Evolutionary conservation across 2,329 filamentous ascomycete species (phyloP), one percentile per base, ranked within the genome.

Genomic region (Stemphylium lycopersici): DNA sequence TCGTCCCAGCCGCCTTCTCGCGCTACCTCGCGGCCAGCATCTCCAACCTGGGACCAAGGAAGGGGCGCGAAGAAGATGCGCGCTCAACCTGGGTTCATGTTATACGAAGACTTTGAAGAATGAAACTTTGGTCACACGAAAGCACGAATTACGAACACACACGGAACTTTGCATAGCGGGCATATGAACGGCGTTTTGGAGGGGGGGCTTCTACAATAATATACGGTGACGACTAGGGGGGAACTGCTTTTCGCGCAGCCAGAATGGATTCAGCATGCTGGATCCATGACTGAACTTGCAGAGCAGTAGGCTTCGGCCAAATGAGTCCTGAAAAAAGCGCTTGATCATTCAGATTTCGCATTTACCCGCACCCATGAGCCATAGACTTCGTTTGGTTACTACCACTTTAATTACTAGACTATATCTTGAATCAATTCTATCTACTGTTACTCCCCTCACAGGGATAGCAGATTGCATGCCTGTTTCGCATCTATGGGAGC

Each of bases 31-130:
- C 54, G 68, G 24, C 67, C 68, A 36, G 66, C 67, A 11, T 71
- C 68, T 11, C 68, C 68, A 16, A 62, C 63, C 2, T 71, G 67
- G 67, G 66, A 69, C 10, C 65, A 70, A 48, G 66, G 65, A 15
- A 34, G 59, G 26, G 52, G 53, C 18, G 58, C 51, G 4, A 68
- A 67, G 49, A 68, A 67, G 51, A 67, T 67, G 58, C 59, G 55
- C 22, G 47, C 52, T 15, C 56, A 55, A 13, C 54, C 55, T 13
- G 53, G 55, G n/a, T 64, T 64, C 57, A 60, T 62, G 55, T 47
- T 64, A 39, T 59, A 54, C 26, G 61, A 64, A 33, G 59, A 62
- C 42, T 53, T 56, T 22, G 57, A 64, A 38, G 59, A 64, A 48
- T 64, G 38, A 53, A 20, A 22, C 16, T 13, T 39, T 24, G 31